phyloP scores from a whole-genome alignment of 495 filamentous ascomycete genomes.

The Parmelia sp. region DNA sequence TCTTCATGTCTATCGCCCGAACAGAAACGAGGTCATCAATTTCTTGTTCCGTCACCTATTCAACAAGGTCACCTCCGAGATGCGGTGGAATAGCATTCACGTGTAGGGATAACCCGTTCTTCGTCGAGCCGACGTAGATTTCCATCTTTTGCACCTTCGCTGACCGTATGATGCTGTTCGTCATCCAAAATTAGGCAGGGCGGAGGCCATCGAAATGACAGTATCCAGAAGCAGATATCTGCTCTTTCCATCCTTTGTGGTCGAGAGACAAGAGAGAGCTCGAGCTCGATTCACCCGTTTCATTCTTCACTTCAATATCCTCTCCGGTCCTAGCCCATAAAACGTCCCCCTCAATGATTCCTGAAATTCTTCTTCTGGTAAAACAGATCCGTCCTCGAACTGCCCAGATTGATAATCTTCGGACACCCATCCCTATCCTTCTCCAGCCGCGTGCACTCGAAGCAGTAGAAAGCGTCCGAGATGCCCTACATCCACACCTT shows the following conservation, averaged over 20 bases:
- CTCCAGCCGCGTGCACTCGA: conserved; percentile 94
- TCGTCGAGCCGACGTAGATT: background rate
- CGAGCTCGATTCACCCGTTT: background rate
- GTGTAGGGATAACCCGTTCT: background rate
- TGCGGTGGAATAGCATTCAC: background rate
- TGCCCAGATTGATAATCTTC: conserved; percentile 98
- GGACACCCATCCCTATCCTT: conserved; percentile 97
- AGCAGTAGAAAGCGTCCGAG: conserved; percentile 99
- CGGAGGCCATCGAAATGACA: background rate
- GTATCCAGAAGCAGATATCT: background rate
- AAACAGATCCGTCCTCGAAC: conserved; percentile 89
- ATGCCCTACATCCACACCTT: conserved; percentile 53
- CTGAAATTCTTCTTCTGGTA: conserved; percentile 75
- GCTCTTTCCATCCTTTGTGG: background rate
- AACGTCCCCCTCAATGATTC: conserved; percentile 48
- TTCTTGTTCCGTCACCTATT: background rate
- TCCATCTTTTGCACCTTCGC: background rate
- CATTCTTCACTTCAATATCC: background rate
- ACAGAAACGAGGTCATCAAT: background rate
- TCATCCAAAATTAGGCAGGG: background rate
- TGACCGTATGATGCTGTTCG: background rate
- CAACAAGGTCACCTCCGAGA: background rate
- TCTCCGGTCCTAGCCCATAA: background rate
- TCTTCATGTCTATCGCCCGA: background rate
- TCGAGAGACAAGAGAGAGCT: background rate